Percentiles rank a stretch among this genome's conserved stretches.
Evolutionary conservation across 805 yeast species (phyloP).

Genomic region (Pichia occidentalis): DNA sequence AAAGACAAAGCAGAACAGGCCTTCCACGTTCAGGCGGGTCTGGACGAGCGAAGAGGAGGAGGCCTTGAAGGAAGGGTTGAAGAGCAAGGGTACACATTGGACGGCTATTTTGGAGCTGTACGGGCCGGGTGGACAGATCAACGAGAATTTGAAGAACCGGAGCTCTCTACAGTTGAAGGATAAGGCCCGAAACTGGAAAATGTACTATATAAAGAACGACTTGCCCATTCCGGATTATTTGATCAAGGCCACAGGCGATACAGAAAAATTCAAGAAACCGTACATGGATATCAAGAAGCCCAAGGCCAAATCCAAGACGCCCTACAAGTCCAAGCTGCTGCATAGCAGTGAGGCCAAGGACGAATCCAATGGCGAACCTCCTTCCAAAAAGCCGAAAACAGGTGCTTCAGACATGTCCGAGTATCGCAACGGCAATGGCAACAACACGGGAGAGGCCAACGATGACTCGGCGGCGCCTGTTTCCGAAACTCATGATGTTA

Average conservation of each 20-base stretch:
- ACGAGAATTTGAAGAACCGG: conserved; percentile 79
- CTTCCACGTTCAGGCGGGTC: conserved; percentile 45
- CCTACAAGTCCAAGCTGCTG: not conserved
- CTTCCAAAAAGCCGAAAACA: conserved; percentile 5
- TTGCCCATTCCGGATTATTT: conserved; percentile 75
- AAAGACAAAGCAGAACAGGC: conserved; percentile 22
- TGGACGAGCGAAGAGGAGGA: conserved; percentile 91
- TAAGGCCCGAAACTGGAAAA: conserved; percentile 93
- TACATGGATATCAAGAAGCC: too few relatives aligned
- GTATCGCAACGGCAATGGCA: not conserved
- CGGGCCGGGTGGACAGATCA: conserved; percentile 88
- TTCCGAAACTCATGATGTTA: conserved; percentile 11
- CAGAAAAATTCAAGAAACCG: conserved; percentile 36
- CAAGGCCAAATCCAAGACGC: too few relatives aligned
- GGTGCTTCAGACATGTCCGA: not conserved
- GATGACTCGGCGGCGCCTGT: conserved; percentile 4
- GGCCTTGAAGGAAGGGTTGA: conserved; percentile 74
- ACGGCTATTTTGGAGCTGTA: conserved; percentile 80
- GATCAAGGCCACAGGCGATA: conserved; percentile 80
- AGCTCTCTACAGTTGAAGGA: conserved; percentile 91
- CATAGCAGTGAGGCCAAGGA: not conserved
- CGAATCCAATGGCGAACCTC: not conserved
- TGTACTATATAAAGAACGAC: conserved; percentile 72
- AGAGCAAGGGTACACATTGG: conserved; percentile 89
- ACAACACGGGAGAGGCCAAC: not conserved